These are phyloP conservation scores for Brassica cretica DNA, from an alignment of 345 rosid species.

Conservation along the genomic window DNA sequence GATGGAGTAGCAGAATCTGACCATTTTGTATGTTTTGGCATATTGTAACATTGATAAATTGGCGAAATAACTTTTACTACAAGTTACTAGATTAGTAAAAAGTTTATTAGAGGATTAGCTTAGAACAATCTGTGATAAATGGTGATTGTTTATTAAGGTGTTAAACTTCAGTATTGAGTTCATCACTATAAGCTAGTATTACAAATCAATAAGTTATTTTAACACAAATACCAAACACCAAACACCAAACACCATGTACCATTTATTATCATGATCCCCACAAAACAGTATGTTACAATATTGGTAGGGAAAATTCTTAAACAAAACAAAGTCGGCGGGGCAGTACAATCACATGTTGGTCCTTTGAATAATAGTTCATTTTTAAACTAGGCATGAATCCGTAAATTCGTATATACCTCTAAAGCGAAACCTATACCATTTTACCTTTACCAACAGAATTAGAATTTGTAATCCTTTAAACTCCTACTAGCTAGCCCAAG, in stretches of 20 bases:
- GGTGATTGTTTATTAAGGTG: not conserved
- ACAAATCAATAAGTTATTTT: not conserved
- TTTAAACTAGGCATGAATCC: too few species aligned
- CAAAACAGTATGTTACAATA: not conserved
- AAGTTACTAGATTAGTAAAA: not conserved
- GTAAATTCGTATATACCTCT: not conserved
- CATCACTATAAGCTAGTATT: not conserved
- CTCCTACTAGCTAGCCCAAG: not conserved
- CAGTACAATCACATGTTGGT: not conserved
- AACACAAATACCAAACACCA: too few species aligned
- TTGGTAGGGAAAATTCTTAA: not conserved
- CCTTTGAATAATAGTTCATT: not conserved
- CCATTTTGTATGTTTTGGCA: not conserved
- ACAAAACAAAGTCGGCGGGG: not conserved
- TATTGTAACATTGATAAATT: conserved; percentile 3
- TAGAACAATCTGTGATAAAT: not conserved
- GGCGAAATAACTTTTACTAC: not conserved
- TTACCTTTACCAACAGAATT: not conserved
- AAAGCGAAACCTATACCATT: not conserved
- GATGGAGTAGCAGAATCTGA: not conserved
- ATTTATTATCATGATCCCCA: not conserved
- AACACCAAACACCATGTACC: not conserved
- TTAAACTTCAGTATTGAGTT: not conserved
- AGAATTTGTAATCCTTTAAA: not conserved
- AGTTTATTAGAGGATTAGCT: not conserved